These are phyloP conservation scores for Kuraishia piskuri DNA, from an alignment of 805 yeast species.

Conservation along the genomic window DNA sequence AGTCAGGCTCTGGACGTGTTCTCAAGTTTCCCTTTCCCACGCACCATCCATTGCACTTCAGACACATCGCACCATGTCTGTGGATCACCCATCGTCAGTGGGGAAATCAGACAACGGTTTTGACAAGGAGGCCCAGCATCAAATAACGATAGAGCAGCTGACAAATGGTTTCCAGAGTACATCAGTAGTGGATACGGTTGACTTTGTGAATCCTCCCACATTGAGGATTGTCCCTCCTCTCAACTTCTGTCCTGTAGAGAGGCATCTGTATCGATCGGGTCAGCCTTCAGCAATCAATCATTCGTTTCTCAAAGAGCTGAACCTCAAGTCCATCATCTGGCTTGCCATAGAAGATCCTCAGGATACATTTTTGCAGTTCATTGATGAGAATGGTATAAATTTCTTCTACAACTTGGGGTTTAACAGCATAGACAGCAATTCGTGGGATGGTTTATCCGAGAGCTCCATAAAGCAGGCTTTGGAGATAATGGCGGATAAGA, in stretches of 20 bases:
- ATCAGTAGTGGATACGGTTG: constrained; percentile 6
- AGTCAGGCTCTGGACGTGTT: too few species aligned
- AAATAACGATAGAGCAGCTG: constrained; percentile 16
- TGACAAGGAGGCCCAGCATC: not conserved
- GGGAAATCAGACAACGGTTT: not conserved
- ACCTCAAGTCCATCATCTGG: constrained; percentile 82
- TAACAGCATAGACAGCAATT: constrained; percentile 44
- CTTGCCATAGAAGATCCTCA: constrained; percentile 93
- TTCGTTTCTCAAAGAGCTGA: constrained; percentile 68
- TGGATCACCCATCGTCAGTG: not conserved
- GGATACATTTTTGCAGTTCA: constrained; percentile 77
- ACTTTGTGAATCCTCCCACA: constrained; percentile 39
- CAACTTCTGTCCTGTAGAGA: constrained; percentile 92
- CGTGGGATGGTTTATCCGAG: constrained; percentile 95
- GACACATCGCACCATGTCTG: not conserved
- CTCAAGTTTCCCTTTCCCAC: too few species aligned
- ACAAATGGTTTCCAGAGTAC: constrained; percentile 15
- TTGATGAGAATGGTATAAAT: constrained; percentile 60
- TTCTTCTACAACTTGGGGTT: constrained; percentile 77
- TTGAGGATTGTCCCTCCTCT: constrained; percentile 83
- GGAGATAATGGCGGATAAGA: constrained; percentile 60
- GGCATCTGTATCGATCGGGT: constrained; percentile 79
- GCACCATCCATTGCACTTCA: too few species aligned
- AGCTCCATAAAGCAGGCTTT: constrained; percentile 72
- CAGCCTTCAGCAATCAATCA: constrained; percentile 94